Evolutionary conservation across 1,139 yeast species (phyloP).

Genomic region (Geotrichum macrosporum): DNA sequence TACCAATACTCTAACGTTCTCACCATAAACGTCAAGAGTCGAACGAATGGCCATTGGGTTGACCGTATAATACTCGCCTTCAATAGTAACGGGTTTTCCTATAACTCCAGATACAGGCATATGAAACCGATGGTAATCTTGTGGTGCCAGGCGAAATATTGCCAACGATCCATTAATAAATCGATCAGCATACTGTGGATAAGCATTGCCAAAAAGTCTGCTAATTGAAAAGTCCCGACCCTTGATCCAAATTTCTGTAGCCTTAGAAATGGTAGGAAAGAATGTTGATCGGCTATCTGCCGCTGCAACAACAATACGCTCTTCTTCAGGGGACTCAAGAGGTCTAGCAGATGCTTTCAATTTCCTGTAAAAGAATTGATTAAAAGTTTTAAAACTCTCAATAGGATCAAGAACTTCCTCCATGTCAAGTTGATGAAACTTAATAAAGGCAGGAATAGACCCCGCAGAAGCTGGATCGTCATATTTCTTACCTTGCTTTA

Average conservation of each 20-base stretch:
- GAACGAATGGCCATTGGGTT: slow-evolving; percentile 96
- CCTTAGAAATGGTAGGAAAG: slow-evolving; percentile 56
- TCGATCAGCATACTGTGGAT: slow-evolving; percentile 46
- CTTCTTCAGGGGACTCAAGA: slow-evolving; percentile 53
- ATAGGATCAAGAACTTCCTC: slow-evolving; percentile 58
- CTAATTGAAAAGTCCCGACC: slow-evolving; percentile 71
- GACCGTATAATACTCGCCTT: slow-evolving; percentile 92
- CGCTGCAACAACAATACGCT: slow-evolving; percentile 60
- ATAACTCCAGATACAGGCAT: slow-evolving; percentile 74
- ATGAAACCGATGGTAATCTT: slow-evolving; percentile 93
- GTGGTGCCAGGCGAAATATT: slow-evolving; percentile 88
- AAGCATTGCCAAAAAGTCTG: slow-evolving; percentile 59
- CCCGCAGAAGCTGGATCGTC: slow-evolving; percentile 62
- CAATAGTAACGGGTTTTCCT: slow-evolving; percentile 61
- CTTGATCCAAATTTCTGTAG: slow-evolving; percentile 84
- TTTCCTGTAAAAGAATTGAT: slow-evolving; percentile 82
- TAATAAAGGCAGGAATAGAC: slow-evolving; percentile 72
- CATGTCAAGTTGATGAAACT: slow-evolving; percentile 72
- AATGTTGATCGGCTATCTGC: slow-evolving; percentile 87
- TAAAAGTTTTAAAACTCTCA: slow-evolving; percentile 61
- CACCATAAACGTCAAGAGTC: slow-evolving; percentile 85
- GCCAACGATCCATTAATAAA: slow-evolving; percentile 61
- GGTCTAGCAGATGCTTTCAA: slow-evolving; percentile 68
- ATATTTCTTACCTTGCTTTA: slow-evolving; percentile 80
- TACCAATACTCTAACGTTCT: slow-evolving; percentile 72